Evolutionary conservation across 345 rosid species (phyloP), one percentile per base, ranked within the genome.

Genomic region (Hibiscus tridactylites): DNA sequence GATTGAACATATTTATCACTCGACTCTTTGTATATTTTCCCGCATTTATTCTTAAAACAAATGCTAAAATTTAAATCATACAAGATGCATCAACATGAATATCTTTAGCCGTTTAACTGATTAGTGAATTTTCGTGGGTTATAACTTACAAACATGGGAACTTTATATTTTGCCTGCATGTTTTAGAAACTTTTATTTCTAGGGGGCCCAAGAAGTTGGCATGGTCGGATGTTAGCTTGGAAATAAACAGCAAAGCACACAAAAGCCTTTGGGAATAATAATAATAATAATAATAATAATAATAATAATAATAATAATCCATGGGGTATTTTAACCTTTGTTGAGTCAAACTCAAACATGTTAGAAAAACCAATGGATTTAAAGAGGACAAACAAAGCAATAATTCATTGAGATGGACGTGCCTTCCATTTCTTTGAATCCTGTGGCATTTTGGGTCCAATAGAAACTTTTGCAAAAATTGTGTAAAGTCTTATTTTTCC

Each of bases 161-260:
- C 7, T 6, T 17, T 54, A 26, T 29, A 21, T 57, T 57, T 53
- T 16, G 71, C 19, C 21, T 31, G 71, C 72, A 66, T 71, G 78
- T 72, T 49, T 56, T 28, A 31, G 66, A 39, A 49, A 39, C 58
- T 3, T 49, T 59, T 53, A 54, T 54, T 54, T 6, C 17, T 54
- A 52, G 61, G 42, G 44, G 50, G 6, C 19, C 62, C n/a, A 61
- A 47, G 44, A 29, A 2, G 73, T 17, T 68, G 46, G 64, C 33
- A 33, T 80, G 79, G 88, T 76, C 80, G 85, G 79, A 52, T 65
- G 80, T 73, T 78, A 56, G 84, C 49, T 58, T 37, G 37, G 35
- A 17, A 31, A 54, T 70, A 31, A 70, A 54, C 37, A 62, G 61
- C 24, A 61, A 35, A 31, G 35, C 35, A 31, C 35, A 31, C 35